Evolutionary conservation across 805 yeast genomes (phyloP), one percentile per base, ranked within the genome.

Genomic region (Debaryomyces tyrocola): DNA sequence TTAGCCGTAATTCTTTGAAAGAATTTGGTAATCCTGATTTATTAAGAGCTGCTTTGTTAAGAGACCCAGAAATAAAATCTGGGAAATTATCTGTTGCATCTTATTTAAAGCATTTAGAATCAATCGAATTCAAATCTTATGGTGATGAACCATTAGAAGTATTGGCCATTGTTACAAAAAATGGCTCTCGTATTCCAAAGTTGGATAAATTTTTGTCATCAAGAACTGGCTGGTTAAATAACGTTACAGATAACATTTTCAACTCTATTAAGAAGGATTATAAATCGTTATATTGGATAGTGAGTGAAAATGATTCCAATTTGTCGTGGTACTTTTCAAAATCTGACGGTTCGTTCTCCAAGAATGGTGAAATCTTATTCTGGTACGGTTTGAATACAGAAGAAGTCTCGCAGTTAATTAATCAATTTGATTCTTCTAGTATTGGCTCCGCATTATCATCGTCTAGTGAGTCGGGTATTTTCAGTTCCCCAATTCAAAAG

Each of bases 131-230:
- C 73, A 84, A 82, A 61, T 83, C 92, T 17, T 90, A 89, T 62
- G 94, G 96, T 45, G 99, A 94, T 69, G 98, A 92, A 65, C 97
- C 97, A 21, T 78, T 90, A 57, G 98, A 94, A 59, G 97, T 90
- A 2, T 75, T 94, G 56, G 96, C 98, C 11, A 84, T 94, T 55
- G 94, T 94, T 17, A 77, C 75, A 45, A 57, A 62, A 21, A 77
- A 75, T 34, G 55, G 62, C n/a, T 68, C 68, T 11, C 37, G 50
- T 35, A 74, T 87, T 44, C 86, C 96, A 9, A 79, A 77, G 41
- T 72, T 94, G 51, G 96, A 89, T 65, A 90, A 88, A 70, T 90
- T 94, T 64, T 75, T 90, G 54, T 89, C 95, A 20, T 80, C 95
- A 18, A 85, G 87, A 64, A 79, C 86, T 45, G 98, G 98, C 39